phyloP scores from a whole-genome alignment of 495 filamentous ascomycete genomes.

The Oidiodendron maius region DNA sequence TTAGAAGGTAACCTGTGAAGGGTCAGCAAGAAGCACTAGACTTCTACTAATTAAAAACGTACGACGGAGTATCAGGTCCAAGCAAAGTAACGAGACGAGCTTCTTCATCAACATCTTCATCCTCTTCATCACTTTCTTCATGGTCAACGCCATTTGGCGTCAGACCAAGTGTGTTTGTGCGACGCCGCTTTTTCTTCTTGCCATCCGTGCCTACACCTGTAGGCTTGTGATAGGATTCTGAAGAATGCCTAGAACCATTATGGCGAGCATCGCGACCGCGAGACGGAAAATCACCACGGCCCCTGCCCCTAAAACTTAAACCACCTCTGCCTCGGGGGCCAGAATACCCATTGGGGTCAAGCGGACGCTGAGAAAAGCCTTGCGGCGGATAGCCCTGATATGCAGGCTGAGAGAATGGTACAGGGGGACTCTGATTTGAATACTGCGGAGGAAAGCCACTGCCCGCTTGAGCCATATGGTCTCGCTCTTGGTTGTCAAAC shows the following conservation, averaged over 20 bases:
- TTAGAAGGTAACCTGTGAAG: constrained; percentile 51
- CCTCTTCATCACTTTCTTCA: constrained; percentile 65
- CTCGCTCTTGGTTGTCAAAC: constrained; percentile 36
- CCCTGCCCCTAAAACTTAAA: constrained; percentile 21
- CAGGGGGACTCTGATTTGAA: constrained; percentile 23
- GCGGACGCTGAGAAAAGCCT: constrained; percentile 22
- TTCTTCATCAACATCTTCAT: constrained; percentile 66
- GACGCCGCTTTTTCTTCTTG: constrained; percentile 69
- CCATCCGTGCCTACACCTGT: constrained; percentile 41
- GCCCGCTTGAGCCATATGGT: constrained; percentile 39
- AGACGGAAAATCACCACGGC: constrained; percentile 30
- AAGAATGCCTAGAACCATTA: constrained; percentile 39
- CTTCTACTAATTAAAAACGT: constrained; percentile 14
- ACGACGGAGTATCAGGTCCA: constrained; percentile 27
- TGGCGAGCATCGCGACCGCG: constrained; percentile 34
- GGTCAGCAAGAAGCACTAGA: constrained; percentile 26
- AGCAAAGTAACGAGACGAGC: constrained; percentile 37
- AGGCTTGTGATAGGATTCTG: constrained; percentile 50
- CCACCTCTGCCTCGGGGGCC: constrained; percentile 27
- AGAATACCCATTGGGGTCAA: constrained; percentile 28
- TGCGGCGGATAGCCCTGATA: constrained; percentile 33
- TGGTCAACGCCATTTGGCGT: constrained; percentile 69
- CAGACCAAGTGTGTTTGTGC: constrained; percentile 73
- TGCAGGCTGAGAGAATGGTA: constrained; percentile 26
- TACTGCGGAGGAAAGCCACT: constrained; percentile 33